phyloP scores from a whole-genome alignment of 768 basidiomycete species.

The Leccinellum albellum region DNA sequence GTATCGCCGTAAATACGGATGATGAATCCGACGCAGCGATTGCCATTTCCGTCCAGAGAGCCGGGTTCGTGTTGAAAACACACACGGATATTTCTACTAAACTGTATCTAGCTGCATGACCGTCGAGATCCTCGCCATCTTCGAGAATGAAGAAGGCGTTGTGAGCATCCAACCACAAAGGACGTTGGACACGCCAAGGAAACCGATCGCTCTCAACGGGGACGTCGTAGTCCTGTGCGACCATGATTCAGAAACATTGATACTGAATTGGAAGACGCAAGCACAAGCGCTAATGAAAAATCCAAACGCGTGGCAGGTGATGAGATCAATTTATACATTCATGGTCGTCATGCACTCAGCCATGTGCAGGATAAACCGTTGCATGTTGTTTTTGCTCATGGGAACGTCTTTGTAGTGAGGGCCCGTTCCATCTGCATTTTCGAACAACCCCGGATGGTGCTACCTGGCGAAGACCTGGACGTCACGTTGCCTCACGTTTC shows the following conservation, averaged over 20 bases:
- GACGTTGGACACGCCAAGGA: conserved; percentile 39
- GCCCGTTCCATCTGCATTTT: conserved; percentile 59
- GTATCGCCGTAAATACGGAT: conserved; percentile 49
- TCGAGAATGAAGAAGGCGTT: background rate
- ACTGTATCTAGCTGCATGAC: conserved; percentile 14
- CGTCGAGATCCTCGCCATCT: conserved; percentile 30
- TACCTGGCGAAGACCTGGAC: conserved; percentile 13
- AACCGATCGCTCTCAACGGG: conserved; percentile 47
- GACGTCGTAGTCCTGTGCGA: conserved; percentile 55
- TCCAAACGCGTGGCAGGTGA: conserved; percentile 30
- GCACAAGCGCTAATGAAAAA: conserved; percentile 46
- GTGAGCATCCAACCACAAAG: conserved; percentile 30
- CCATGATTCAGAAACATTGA: conserved; percentile 44
- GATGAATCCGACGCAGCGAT: conserved; percentile 42
- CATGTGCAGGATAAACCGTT: conserved; percentile 44
- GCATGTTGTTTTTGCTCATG: conserved; percentile 46
- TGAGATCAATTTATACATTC: conserved; percentile 1
- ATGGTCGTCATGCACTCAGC: conserved; percentile 8
- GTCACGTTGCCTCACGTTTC: conserved; percentile 32
- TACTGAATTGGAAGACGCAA: conserved; percentile 53
- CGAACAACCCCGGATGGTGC: conserved; percentile 39
- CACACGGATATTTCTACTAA: conserved; percentile 11
- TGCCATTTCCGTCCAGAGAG: conserved; percentile 47
- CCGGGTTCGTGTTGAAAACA: conserved; percentile 38
- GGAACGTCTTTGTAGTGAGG: conserved; percentile 53